phyloP scores from a whole-genome alignment of 2,329 filamentous ascomycete genomes.

The Aaosphaeria arxii region DNA sequence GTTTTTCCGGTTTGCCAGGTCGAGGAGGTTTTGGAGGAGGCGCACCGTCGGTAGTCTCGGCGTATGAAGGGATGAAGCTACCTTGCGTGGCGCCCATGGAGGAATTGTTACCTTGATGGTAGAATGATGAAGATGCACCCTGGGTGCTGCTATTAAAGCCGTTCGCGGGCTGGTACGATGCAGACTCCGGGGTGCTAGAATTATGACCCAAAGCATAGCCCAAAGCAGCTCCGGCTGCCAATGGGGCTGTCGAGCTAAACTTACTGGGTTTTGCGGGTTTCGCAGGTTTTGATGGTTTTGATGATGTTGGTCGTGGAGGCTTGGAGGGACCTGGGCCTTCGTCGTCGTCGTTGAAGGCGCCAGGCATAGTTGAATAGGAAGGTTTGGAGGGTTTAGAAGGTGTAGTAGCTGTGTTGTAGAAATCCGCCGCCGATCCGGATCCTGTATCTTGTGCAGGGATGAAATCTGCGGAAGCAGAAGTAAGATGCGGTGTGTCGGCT shows the following conservation, averaged over 20 bases:
- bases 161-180: neutral
- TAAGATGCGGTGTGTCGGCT: conserved; percentile 54
- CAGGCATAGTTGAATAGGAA: conserved; percentile 32
- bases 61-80: conserved; percentile 32
- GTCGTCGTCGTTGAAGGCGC: conserved; percentile 26
- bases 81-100: conserved; percentile 28
- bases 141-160: conserved; percentile 20
- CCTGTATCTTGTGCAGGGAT: conserved; percentile 61
- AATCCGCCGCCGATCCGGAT: conserved; percentile 57
- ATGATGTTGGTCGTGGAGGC: conserved; percentile 25
- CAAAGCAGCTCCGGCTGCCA: conserved; percentile 41
- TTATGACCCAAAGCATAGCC: conserved; percentile 39
- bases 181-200: conserved; percentile 10
- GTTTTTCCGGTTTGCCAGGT: conserved; percentile 41
- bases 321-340: conserved; percentile 28
- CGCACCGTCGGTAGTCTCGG: conserved; percentile 18
- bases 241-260: conserved; percentile 32
- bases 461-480: conserved; percentile 49
- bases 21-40: conserved; percentile 33
- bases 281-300: conserved; percentile 14
- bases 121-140: conserved; percentile 18
- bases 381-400: conserved; percentile 32
- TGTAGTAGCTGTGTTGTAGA: conserved; percentile 42
- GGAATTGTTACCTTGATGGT: conserved; percentile 25
- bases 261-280: conserved; percentile 31